Evolutionary conservation across 1,284 basidiomycete species (phyloP), one percentile per base, ranked within the genome.

Genomic region (Paramarasmius palmivorus): DNA sequence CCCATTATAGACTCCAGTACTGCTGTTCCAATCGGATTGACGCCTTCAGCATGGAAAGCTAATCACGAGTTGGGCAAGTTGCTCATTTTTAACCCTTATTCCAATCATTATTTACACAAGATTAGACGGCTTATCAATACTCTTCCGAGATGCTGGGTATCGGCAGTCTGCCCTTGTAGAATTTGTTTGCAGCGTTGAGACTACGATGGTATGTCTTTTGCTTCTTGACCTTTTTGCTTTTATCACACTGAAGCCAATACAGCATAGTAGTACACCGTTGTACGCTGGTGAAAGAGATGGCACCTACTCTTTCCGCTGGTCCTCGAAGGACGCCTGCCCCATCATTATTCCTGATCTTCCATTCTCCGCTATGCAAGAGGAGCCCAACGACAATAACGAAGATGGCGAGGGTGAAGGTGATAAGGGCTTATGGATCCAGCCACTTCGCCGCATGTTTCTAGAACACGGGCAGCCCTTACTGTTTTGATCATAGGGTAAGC

Each of bases 401-500:
- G 25, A 50, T 6, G 49, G 26, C 12, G 38, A 41, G 23, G 17
- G n/a, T 15, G 48, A 39, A 14, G 29, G 29, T 37, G n/a, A n/a
- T n/a, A n/a, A n/a, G n/a, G n/a, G 6, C 19, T 50, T 8, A 15
- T 42, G 12, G 38, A 50, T 34, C 22, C 37, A 12, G 19, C 38
- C n/a, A 7, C 25, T 14, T n/a, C 29, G 19, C 37, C 26, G 12
- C 49, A 25, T 2, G n/a, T 46, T 14, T 46, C 49, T 41, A n/a
- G 36, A 15, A 20, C 37, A n/a, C 19, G 22, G 17, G 38, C 49
- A 29, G 49, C 49, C 17, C 25, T 50, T 12, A 50, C 40, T 17
- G 3, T 50, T 20, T 15, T 26, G 9, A 34, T 50, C 23, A 42
- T 50, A 19, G 49, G 49, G 49, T 42, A 19, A 40, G 49, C 20